Base-by-base conservation (phyloP, 2,329 filamentous ascomycete genomes). In the Thermothelomyces thermophilus region DNA sequence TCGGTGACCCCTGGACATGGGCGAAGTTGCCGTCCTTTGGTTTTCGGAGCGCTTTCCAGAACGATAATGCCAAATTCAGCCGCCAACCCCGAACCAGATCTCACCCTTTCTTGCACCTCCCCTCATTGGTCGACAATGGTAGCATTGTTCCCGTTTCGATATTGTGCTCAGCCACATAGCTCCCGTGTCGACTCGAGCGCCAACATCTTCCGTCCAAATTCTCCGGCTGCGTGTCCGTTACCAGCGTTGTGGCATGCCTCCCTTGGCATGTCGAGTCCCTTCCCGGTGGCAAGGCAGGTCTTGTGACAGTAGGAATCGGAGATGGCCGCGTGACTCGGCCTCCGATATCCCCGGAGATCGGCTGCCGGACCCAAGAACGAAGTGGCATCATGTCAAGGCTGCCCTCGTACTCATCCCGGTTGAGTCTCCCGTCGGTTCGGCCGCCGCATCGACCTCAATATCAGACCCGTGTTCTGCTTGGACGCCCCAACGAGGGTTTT, bases 401-500 rank as follows among this genome's bases (percentile, higher is more conserved):
- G 17, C 35, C n/a, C 10, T 13, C 20, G 13, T 35, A 20, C 47
- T 50, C 24, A 41, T 50, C 41, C 35, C 47, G 41, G 6, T 28
- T 50, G 41, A 43, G 41, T 41, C 41, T 7, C 20, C 30, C 7
- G 41, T 41, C 34, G 28, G 28, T 24, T 46, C 39, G n/a, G 7
- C 39, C 6, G 7, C 34, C 5, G 14, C 19, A 17, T 35, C 45
- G 20, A 5, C 19, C 3, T 39, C 37, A 5, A 24, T 37, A 22
- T 48, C 50, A 2, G 41, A 40, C 10, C 40, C 35, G 9, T 35
- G 30, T 17, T 56, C 52, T 5, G 30, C 31, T 36, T 58, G 56
- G 10, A 54, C 48, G 8, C 57, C 58, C 58, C 58, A 60, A 16
- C 47, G 37, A n/a, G 22, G 17, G 37, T 60, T 48, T 1, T 40